Conservation (phyloP, 225 moss, liverwort and hornwort genomes). For the Physcomitrium patens region DNA sequence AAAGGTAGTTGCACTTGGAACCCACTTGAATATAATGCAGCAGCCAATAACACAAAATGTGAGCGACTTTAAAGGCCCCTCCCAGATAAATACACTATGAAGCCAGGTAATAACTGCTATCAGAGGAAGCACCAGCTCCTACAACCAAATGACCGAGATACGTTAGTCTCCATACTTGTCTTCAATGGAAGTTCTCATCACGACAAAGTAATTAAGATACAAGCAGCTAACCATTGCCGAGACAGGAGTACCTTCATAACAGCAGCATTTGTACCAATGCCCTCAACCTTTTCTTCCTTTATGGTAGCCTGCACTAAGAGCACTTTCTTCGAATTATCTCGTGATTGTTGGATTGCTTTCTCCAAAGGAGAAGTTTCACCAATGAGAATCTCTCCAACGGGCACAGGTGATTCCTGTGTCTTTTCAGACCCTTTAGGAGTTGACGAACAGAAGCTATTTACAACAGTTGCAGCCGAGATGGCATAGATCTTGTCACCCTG, state of each 20-base stretch:
- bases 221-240: neutral
- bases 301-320: conserved; percentile 80
- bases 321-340: conserved; percentile 78
- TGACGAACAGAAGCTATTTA: conserved; percentile 59
- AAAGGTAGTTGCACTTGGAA: conserved; percentile 9
- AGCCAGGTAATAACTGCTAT: conserved; percentile 54
- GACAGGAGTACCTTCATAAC: conserved; percentile 71
- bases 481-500: conserved; percentile 40
- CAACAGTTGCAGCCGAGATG: conserved; percentile 57
- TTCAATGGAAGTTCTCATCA: neutral
- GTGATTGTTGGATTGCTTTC: conserved; percentile 73
- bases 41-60: conserved; percentile 56
- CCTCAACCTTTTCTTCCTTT: conserved; percentile 85
- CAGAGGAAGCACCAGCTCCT: conserved; percentile 75
- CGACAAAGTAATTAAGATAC: neutral
- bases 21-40: conserved; percentile 84
- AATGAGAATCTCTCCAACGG: conserved; percentile 76
- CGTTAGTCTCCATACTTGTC: conserved; percentile 8
- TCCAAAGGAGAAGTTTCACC: conserved; percentile 78
- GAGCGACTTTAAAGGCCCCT: conserved; percentile 71
- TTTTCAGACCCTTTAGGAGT: conserved; percentile 48
- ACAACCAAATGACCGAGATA: conserved; percentile 30
- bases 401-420: conserved; percentile 52
- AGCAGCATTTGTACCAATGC: conserved; percentile 84
- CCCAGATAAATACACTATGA: conserved; percentile 65